Evolutionary conservation across 176 grass and related monocot genomes (phyloP), one percentile per base, ranked within the genome.

Genomic region (Canna indica): DNA sequence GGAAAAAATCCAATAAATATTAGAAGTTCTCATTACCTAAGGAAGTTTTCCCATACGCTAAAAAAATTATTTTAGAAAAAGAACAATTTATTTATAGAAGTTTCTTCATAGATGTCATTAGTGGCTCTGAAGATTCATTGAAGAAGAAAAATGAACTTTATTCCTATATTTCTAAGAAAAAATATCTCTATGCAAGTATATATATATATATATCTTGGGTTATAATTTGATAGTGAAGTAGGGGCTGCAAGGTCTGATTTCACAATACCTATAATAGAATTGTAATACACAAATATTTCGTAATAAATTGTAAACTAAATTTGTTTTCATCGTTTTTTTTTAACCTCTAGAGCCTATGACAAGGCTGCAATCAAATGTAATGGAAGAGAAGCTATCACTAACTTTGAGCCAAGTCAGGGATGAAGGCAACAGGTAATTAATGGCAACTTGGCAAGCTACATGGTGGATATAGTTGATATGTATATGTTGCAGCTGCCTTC

Each of bases 151-250:
- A 39, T 66, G 33, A 36, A 70, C 42, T 18, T 11, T 0, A 13
- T 30, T n/a, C 12, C 17, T 45, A 46, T 14, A 17, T 47, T 29
- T 46, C 20, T 59, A 15, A 73, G 58, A 28, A 67, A n/a, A 29
- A 36, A 64, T 74, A 66, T 60, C 10, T 57, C n/a, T 73, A n/a
- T 83, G 70, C 86, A 99, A 89, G 84, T n/a, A n/a, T n/a, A n/a
- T n/a, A n/a, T n/a, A n/a, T 99, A 99, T 67, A 83, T 99, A 52
- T 99, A 99, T 85, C 94, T 99, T 74, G 94, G 94, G 15, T 77
- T 99, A n/a, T n/a, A n/a, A 47, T 99, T 99, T 59, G 94, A 99
- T 82, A 93, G 75, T 28, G 94, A 99, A 90, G 75, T 93, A 68
- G 94, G 93, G 68, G 94, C 94, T 36, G 94, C 94, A 66, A 93